Evolutionary conservation across 1,284 basidiomycete genomes (phyloP).

Genomic region (Neolentinus lepideus): DNA sequence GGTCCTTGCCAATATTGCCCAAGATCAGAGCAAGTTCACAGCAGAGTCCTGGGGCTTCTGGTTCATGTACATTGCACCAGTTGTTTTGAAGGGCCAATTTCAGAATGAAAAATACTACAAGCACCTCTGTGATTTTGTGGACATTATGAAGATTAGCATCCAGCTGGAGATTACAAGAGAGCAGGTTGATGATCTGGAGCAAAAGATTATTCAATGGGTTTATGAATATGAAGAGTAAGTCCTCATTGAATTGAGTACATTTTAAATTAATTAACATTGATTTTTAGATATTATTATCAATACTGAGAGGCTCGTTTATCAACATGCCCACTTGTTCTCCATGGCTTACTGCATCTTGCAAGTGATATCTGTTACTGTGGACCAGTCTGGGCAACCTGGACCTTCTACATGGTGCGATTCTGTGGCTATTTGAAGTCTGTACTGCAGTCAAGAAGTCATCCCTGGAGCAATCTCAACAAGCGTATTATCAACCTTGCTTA

Average conservation of each 20-base stretch:
- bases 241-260: no score
- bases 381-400: slow-evolving; percentile 31
- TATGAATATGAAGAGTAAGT: slow-evolving; percentile 20
- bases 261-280: no score
- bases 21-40: slow-evolving; percentile 17
- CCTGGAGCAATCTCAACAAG: slow-evolving; percentile 9
- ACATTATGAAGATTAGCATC: slow-evolving; percentile 16
- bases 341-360: slow-evolving; percentile 28
- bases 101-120: slow-evolving; percentile 16
- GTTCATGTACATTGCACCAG: slow-evolving; percentile 22
- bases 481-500: slow-evolving; percentile 6
- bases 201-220: slow-evolving; percentile 18
- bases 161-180: slow-evolving; percentile 12
- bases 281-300: slow-evolving; percentile 32
- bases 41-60: slow-evolving; percentile 30
- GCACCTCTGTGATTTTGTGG: slow-evolving; percentile 15
- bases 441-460: slow-evolving; percentile 6
- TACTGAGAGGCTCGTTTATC: slow-evolving; percentile 18
- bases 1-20: slow-evolving; percentile 19
- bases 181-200: slow-evolving; percentile 14
- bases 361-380: slow-evolving; percentile 23
- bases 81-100: slow-evolving; percentile 18
- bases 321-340: slow-evolving; percentile 25
- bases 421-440: slow-evolving; percentile 22
- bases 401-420: slow-evolving; percentile 30